Percentiles rank a stretch among this genome's conserved stretches.
Evolutionary conservation across 306 rosid genomes (phyloP).

Genomic region (Erythrophleum fordii): DNA sequence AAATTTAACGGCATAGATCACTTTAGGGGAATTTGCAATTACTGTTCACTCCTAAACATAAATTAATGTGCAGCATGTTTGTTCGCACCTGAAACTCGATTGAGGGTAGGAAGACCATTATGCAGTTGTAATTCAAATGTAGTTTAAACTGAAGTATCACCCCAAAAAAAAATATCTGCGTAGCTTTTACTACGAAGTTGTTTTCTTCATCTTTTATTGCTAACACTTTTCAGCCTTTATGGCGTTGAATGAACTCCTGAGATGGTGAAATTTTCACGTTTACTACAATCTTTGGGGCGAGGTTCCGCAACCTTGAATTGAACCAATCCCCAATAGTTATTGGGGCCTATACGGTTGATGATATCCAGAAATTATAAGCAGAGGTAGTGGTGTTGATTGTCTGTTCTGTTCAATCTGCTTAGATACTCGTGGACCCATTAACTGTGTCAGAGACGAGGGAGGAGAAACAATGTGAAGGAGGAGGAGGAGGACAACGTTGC

Average conservation of each 20-base stretch:
- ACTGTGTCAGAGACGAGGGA: neutral
- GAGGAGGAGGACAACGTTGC: neutral
- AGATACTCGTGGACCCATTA: neutral
- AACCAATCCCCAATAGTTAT: neutral
- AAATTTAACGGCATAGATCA: neutral
- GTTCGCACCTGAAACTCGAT: neutral
- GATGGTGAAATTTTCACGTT: neutral
- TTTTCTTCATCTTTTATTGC: neutral
- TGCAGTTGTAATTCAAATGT: no score
- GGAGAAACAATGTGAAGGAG: neutral
- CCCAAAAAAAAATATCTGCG: neutral
- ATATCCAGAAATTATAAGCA: neutral
- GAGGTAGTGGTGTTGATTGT: neutral
- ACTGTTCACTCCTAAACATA: neutral
- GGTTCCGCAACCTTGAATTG: neutral
- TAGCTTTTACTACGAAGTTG: neutral
- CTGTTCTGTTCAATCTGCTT: neutral
- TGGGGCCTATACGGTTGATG: neutral
- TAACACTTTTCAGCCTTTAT: neutral
- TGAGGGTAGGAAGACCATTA: no score
- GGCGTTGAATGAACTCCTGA: neutral
- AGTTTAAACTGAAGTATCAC: neutral
- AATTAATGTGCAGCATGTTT: constrained; percentile 1
- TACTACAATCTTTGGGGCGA: neutral
- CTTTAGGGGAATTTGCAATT: neutral